Conservation (phyloP, 352 stramenopile species). For the Peronospora farinosa region DNA sequence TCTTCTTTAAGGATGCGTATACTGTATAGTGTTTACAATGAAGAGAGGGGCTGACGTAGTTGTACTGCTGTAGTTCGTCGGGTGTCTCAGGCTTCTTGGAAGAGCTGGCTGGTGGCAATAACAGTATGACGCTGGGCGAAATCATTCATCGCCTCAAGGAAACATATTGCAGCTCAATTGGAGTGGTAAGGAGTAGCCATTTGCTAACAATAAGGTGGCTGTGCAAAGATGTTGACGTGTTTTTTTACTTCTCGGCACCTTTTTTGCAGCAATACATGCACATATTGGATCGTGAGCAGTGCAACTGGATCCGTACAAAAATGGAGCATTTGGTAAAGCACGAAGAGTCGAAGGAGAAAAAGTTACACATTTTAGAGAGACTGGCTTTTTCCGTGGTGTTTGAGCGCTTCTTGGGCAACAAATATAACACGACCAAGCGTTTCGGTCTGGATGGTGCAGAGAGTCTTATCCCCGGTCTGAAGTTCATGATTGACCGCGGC, state of each 20-base stretch:
- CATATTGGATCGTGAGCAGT: conserved; percentile 93
- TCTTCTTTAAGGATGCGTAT: conserved; percentile 4
- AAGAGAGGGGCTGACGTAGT: background rate
- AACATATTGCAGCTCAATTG: conserved; percentile 96
- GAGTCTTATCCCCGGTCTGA: conserved; percentile 91
- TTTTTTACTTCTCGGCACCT: conserved; percentile 1
- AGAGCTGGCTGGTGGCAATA: conserved; percentile 58
- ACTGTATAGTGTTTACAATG: conserved; percentile 9
- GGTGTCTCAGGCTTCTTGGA: conserved; percentile 88
- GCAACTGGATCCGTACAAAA: conserved; percentile 96
- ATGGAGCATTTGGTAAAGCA: conserved; percentile 69
- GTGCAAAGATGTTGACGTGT: conserved; percentile 1
- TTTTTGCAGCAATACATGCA: conserved; percentile 95
- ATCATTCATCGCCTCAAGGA: conserved; percentile 91
- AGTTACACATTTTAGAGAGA: conserved; percentile 95
- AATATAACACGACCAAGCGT: conserved; percentile 98
- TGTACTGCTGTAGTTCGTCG: conserved; percentile 43
- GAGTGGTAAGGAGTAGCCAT: conserved; percentile 57
- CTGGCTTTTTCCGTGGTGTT: conserved; percentile 97
- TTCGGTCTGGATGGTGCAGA: conserved; percentile 97
- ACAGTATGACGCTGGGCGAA: conserved; percentile 91
- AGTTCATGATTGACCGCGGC: conserved; percentile 94
- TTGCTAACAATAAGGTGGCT: background rate
- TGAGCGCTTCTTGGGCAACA: conserved; percentile 95
- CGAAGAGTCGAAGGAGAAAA: conserved; percentile 87